Percentiles rank a stretch among this genome's conserved stretches.
These are phyloP conservation scores for Tetrahymena borealis DNA, from an alignment of 73 alveolate genomes.

Conservation along the genomic window DNA sequence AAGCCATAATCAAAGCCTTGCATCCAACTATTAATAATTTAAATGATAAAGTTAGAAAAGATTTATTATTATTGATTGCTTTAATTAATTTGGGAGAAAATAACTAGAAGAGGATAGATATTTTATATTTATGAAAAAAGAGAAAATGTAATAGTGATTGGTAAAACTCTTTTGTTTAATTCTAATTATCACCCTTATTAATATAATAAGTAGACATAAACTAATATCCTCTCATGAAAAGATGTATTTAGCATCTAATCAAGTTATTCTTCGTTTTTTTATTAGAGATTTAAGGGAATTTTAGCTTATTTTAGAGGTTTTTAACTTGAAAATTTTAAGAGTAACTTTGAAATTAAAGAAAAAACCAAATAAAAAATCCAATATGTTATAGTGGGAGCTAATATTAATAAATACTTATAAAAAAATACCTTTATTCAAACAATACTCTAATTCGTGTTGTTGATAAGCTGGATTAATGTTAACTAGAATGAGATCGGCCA, in stretches of 20 bases:
- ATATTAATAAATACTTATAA: neutral
- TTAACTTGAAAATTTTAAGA: neutral
- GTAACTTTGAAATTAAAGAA: neutral
- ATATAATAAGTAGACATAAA: too few relatives aligned
- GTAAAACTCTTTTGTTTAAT: too few relatives aligned
- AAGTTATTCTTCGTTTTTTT: too few relatives aligned
- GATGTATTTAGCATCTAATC: too few relatives aligned
- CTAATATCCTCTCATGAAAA: too few relatives aligned
- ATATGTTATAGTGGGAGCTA: neutral
- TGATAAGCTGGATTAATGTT: conserved; percentile 83
- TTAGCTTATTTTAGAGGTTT: too few relatives aligned
- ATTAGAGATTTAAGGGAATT: too few relatives aligned
- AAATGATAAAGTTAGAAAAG: neutral
- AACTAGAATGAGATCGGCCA: conserved; percentile 77
- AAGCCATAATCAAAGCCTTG: conserved; percentile 61
- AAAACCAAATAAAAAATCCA: too few relatives aligned
- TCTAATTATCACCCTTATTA: too few relatives aligned
- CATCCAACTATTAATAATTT: conserved; percentile 32
- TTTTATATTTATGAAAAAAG: too few relatives aligned
- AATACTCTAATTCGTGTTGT: conserved; percentile 48
- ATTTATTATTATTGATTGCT: neutral
- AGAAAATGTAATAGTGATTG: too few relatives aligned
- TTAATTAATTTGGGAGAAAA: neutral
- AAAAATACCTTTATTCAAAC: conserved; percentile 5
- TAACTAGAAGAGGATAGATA: neutral